These are phyloP conservation scores for Candida dajiaensis DNA, from an alignment of 805 yeast genomes.

Conservation along the genomic window DNA sequence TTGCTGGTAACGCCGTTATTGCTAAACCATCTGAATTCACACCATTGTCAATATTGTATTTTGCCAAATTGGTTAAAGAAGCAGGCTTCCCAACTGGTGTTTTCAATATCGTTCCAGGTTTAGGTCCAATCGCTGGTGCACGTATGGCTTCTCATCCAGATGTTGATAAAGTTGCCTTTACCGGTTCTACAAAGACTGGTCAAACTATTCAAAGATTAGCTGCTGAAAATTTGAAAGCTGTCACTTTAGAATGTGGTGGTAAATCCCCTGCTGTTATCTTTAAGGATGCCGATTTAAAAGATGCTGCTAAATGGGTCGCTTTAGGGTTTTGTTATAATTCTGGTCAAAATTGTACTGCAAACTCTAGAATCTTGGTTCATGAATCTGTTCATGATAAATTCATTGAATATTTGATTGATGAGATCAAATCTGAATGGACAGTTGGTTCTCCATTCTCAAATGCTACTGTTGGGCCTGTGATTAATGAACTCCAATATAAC, in stretches of 20 bases:
- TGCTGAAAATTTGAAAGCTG: slow-evolving; percentile 52
- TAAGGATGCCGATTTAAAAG: slow-evolving; percentile 57
- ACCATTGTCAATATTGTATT: slow-evolving; percentile 62
- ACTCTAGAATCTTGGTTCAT: slow-evolving; percentile 56
- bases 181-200: slow-evolving; percentile 67
- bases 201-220: slow-evolving; percentile 58
- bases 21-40: slow-evolving; percentile 75
- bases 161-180: slow-evolving; percentile 55
- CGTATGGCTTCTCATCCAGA: slow-evolving; percentile 56
- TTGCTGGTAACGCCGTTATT: slow-evolving; percentile 69
- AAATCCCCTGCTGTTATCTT: slow-evolving; percentile 61
- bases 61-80: slow-evolving; percentile 54
- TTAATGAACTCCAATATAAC: slow-evolving; percentile 50
- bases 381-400: slow-evolving; percentile 51
- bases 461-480: slow-evolving; percentile 56
- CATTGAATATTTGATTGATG: slow-evolving; percentile 35
- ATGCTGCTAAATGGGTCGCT: slow-evolving; percentile 65
- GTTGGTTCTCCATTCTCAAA: slow-evolving; percentile 52
- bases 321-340: slow-evolving; percentile 58
- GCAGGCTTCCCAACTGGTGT: slow-evolving; percentile 81
- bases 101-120: slow-evolving; percentile 65
- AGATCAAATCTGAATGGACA: slow-evolving; percentile 42
- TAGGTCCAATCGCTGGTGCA: slow-evolving; percentile 65
- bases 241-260: slow-evolving; percentile 69
- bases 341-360: slow-evolving; percentile 68